Evolutionary conservation across 2,329 filamentous ascomycete species (phyloP).

Genomic region (Trichoderma asperellum): DNA sequence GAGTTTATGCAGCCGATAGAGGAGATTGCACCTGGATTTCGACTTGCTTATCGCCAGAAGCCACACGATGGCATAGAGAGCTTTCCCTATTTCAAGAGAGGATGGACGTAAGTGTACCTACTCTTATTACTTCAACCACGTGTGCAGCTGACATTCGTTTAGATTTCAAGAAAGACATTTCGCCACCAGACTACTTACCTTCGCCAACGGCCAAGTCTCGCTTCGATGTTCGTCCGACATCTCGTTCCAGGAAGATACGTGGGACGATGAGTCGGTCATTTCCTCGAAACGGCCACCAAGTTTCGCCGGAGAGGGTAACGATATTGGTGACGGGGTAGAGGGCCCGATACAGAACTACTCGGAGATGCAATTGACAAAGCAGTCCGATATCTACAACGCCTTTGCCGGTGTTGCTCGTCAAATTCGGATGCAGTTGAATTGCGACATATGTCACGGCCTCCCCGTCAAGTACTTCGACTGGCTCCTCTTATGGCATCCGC

Average conservation of each 20-base stretch:
- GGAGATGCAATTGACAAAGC: not conserved
- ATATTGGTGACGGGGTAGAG: not conserved
- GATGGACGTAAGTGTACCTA: not conserved
- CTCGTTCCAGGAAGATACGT: not conserved
- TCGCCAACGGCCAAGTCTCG: not conserved
- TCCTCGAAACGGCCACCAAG: not conserved
- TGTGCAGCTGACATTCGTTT: not conserved
- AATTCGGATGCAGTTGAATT: not conserved
- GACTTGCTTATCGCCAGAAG: not conserved
- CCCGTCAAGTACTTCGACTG: slow-evolving; percentile 1
- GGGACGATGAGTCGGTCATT: slow-evolving; percentile 5
- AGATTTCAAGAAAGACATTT: slow-evolving; percentile 5
- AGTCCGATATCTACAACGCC: slow-evolving; percentile 3
- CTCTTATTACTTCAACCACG: not conserved
- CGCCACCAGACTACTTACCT: not conserved
- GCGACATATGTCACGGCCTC: slow-evolving; percentile 1
- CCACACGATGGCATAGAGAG: not conserved
- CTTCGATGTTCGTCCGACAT: not conserved
- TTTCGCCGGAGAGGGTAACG: not conserved
- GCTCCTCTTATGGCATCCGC: not conserved
- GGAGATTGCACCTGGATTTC: not conserved
- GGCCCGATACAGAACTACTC: slow-evolving; percentile 5
- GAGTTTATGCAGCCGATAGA: not conserved
- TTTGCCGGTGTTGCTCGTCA: slow-evolving; percentile 5
- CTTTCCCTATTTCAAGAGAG: not conserved